Evolutionary conservation across 257 asterid species (phyloP).

Genomic region (Ajuga chamaepitys): DNA sequence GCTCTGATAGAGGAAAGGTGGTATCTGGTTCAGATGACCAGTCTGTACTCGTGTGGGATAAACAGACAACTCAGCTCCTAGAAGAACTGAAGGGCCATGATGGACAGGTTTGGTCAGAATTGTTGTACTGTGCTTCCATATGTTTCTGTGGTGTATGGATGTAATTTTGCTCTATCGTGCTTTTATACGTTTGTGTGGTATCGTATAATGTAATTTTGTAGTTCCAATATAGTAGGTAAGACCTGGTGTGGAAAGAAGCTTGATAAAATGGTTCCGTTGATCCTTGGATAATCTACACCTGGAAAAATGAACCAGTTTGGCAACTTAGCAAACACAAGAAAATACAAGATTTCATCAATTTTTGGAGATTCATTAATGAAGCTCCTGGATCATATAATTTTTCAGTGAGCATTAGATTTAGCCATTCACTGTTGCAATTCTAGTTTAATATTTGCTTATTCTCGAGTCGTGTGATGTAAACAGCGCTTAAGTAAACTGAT

Average conservation of each 20-base stretch:
- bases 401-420: too few relatives aligned
- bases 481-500: too few relatives aligned
- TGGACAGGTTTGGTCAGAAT: conserved; percentile 52
- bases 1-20: conserved; percentile 91
- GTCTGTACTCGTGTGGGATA: conserved; percentile 94
- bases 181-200: background rate
- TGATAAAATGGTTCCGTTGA: conserved; percentile 1
- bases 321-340: background rate
- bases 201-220: background rate
- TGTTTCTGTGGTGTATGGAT: background rate
- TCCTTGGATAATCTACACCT: background rate
- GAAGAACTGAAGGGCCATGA: conserved; percentile 94
- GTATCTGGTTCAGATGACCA: conserved; percentile 98
- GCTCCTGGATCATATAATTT: too few relatives aligned
- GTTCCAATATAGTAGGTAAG: background rate
- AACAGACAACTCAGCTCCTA: conserved; percentile 81
- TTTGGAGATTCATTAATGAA: too few relatives aligned
- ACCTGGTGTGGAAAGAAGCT: background rate
- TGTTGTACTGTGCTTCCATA: background rate
- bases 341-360: background rate
- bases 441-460: too few relatives aligned
- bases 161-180: background rate
- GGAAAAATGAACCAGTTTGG: background rate
- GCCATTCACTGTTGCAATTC: too few relatives aligned
- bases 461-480: too few relatives aligned